These are phyloP conservation scores for Lachnellula hyalina DNA, from an alignment of 2,329 filamentous ascomycete genomes.

Conservation along the genomic window DNA sequence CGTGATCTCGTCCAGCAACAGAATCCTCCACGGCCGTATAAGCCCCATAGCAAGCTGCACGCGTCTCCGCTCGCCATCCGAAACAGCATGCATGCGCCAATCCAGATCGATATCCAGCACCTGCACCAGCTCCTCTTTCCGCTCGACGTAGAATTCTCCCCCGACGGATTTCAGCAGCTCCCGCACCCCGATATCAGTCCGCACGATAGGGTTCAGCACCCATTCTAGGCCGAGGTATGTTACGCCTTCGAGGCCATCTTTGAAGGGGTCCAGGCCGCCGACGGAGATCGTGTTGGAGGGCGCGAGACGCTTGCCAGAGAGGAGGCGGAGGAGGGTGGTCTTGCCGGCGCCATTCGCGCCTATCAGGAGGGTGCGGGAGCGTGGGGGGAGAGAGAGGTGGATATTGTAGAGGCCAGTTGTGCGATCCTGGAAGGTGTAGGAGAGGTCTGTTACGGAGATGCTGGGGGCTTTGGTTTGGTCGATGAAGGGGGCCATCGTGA, in stretches of 20 bases:
- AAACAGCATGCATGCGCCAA: slow-evolving; percentile 96
- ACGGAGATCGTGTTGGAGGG: slow-evolving; percentile 70
- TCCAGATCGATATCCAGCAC: slow-evolving; percentile 87
- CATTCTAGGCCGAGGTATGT: slow-evolving; percentile 97
- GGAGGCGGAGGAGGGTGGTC: slow-evolving; percentile 85
- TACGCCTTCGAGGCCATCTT: slow-evolving; percentile 81
- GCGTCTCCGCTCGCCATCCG: slow-evolving; percentile 82
- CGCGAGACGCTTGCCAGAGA: slow-evolving; percentile 91
- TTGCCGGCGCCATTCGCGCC: slow-evolving; percentile 97
- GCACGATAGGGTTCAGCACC: slow-evolving; percentile 95
- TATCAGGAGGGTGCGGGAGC: slow-evolving; percentile 84
- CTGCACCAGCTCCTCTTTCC: slow-evolving; percentile 77
- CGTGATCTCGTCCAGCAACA: slow-evolving; percentile 93
- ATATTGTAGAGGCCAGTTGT: slow-evolving; percentile 73
- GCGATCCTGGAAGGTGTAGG: slow-evolving; percentile 84
- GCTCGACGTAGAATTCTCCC: slow-evolving; percentile 73
- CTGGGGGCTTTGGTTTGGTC: slow-evolving; percentile 24
- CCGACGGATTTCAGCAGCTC: slow-evolving; percentile 83
- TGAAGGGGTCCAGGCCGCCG: slow-evolving; percentile 85
- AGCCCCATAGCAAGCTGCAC: slow-evolving; percentile 97
- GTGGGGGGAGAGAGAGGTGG: slow-evolving; percentile 68
- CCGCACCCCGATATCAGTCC: slow-evolving; percentile 86
- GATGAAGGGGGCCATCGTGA: slow-evolving; percentile 8
- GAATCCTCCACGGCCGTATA: slow-evolving; percentile 81
- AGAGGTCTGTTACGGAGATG: slow-evolving; percentile 70